Evolutionary conservation across 2,329 filamentous ascomycete species (phyloP).

Genomic region (Paradendryphiella salina): DNA sequence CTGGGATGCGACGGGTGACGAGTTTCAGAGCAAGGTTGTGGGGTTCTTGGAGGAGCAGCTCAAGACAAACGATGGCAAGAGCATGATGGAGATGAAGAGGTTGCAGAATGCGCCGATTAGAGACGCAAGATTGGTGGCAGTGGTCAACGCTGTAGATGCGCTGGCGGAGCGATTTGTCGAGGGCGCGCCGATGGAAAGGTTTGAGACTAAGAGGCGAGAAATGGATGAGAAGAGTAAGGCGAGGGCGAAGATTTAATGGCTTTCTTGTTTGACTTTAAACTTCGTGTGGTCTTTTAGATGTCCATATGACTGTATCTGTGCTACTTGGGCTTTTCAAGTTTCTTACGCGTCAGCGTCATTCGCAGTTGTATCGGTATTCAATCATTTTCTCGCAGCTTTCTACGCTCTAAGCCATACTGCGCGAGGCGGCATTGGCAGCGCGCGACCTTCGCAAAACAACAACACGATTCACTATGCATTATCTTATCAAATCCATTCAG

Average conservation of each 20-base stretch:
- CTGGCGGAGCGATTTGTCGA: slow-evolving; percentile 56
- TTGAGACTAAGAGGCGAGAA: slow-evolving; percentile 48
- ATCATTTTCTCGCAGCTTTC: no score
- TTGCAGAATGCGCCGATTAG: slow-evolving; percentile 54
- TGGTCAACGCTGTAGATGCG: slow-evolving; percentile 54
- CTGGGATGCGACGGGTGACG: slow-evolving; percentile 46
- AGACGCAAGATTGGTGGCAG: slow-evolving; percentile 52
- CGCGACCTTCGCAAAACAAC: no score
- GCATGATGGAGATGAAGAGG: slow-evolving; percentile 58
- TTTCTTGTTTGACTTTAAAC: no score
- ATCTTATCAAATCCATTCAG: no score
- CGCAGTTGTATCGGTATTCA: no score
- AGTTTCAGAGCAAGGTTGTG: slow-evolving; percentile 50
- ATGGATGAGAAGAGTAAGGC: slow-evolving; percentile 42
- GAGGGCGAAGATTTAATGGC: slow-evolving; percentile 7
- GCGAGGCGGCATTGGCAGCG: no score
- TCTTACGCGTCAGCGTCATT: no score
- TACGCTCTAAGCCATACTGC: no score
- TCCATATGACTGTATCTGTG: no score
- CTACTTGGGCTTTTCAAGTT: no score
- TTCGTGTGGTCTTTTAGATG: no score
- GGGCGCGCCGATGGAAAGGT: slow-evolving; percentile 52
- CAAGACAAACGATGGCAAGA: slow-evolving; percentile 54
- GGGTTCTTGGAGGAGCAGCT: slow-evolving; percentile 52
- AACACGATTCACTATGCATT: no score